Evolutionary conservation across 2,329 filamentous ascomycete genomes (phyloP).

Genomic region (Daldinia eschscholtzii): DNA sequence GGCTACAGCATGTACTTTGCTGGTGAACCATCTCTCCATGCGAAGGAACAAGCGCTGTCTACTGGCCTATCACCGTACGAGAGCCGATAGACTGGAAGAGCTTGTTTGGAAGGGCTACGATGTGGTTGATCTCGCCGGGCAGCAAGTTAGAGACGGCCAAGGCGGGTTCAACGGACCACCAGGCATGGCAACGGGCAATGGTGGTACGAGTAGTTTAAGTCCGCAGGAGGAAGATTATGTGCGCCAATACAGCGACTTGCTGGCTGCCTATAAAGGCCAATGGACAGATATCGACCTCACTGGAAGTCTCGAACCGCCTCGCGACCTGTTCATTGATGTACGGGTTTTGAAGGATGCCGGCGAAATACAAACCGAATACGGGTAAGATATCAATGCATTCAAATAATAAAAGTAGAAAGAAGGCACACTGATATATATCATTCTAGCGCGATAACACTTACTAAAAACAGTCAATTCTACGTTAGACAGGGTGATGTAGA

Average conservation of each 20-base stretch:
- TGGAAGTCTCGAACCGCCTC: slow-evolving; percentile 92
- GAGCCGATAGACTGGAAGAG: slow-evolving; percentile 91
- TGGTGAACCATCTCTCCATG: slow-evolving; percentile 96
- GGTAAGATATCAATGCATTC: slow-evolving; percentile 67
- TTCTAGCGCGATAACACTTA: slow-evolving; percentile 88
- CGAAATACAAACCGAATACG: slow-evolving; percentile 99
- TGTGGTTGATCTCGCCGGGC: slow-evolving; percentile 76
- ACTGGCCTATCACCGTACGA: slow-evolving; percentile 90
- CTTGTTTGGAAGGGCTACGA: slow-evolving; percentile 93
- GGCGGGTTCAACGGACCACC: slow-evolving; percentile 52
- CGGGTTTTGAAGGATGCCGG: slow-evolving; percentile 95
- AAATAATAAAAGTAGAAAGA: background rate
- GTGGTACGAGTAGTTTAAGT: slow-evolving; percentile 80
- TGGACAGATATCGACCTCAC: slow-evolving; percentile 99
- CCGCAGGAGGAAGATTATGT: slow-evolving; percentile 98
- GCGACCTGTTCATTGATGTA: slow-evolving; percentile 96
- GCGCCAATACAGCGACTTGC: slow-evolving; percentile 87
- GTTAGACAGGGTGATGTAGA: slow-evolving; percentile 97
- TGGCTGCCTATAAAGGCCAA: slow-evolving; percentile 97
- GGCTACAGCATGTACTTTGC: slow-evolving; percentile 85
- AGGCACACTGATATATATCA: slow-evolving; percentile 47
- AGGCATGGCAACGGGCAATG: slow-evolving; percentile 60
- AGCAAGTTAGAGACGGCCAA: slow-evolving; percentile 62
- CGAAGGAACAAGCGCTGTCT: slow-evolving; percentile 95
- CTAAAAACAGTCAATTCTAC: slow-evolving; percentile 98